These are phyloP conservation scores for Penicillium maclennaniae DNA, from an alignment of 495 filamentous ascomycete species.

Conservation along the genomic window DNA sequence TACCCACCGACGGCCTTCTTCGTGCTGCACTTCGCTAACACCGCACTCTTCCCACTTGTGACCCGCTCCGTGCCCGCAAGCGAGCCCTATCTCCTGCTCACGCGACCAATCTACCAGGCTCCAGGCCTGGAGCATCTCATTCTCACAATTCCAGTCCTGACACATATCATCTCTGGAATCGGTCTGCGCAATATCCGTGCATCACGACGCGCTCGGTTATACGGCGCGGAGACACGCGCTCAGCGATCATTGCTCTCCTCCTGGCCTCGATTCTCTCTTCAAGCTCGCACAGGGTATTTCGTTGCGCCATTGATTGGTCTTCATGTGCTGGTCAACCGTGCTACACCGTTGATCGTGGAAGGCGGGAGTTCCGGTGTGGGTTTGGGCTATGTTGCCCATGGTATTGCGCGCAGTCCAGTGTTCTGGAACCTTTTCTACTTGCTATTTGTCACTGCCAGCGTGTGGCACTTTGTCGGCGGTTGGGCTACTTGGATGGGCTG, in stretches of 20 bases:
- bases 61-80: constrained; percentile 50
- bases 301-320: constrained; percentile 59
- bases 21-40: constrained; percentile 73
- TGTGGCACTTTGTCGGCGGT: constrained; percentile 80
- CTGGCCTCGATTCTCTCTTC: constrained; percentile 67
- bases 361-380: constrained; percentile 80
- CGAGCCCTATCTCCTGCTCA: constrained; percentile 59
- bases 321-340: constrained; percentile 69
- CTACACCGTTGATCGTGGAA: constrained; percentile 67
- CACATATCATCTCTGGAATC: constrained; percentile 63
- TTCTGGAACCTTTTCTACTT: constrained; percentile 65
- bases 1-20: constrained; percentile 81
- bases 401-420: constrained; percentile 64
- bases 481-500: constrained; percentile 68
- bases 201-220: constrained; percentile 60
- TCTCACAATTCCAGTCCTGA: constrained; percentile 41
- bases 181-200: constrained; percentile 71
- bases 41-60: constrained; percentile 67
- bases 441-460: constrained; percentile 62
- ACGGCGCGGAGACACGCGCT: constrained; percentile 56
- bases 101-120: constrained; percentile 76
- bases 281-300: constrained; percentile 63
- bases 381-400: constrained; percentile 79
- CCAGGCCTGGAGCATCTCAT: constrained; percentile 44
- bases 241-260: constrained; percentile 36